Evolutionary conservation across 352 stramenopile genomes (phyloP).

Genomic region (Phytophthora tubulina): DNA sequence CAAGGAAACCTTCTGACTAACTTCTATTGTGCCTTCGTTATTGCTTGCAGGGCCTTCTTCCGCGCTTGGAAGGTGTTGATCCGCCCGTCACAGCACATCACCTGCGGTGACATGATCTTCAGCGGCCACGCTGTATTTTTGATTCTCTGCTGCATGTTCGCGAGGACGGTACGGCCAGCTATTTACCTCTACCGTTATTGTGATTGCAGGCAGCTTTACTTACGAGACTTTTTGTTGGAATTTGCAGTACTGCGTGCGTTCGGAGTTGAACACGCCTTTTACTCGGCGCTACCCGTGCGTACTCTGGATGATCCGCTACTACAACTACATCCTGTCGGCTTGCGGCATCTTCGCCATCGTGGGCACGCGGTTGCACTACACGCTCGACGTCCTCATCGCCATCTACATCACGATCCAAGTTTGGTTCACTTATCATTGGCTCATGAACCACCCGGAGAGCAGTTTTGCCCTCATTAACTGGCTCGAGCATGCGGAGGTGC

Average conservation of each 20-base stretch:
- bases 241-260: constrained; percentile 77
- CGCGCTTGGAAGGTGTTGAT: constrained; percentile 88
- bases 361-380: constrained; percentile 89
- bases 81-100: constrained; percentile 87
- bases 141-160: constrained; percentile 85
- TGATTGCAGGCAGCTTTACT: constrained; percentile 1
- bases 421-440: constrained; percentile 89
- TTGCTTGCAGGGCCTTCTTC: constrained; percentile 65
- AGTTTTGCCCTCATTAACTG: constrained; percentile 79
- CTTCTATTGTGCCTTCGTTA: neutral
- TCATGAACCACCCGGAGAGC: constrained; percentile 66
- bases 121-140: constrained; percentile 89
- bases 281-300: constrained; percentile 77
- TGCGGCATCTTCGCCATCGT: constrained; percentile 87
- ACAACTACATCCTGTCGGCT: constrained; percentile 69
- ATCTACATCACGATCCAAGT: constrained; percentile 89
- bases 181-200: neutral
- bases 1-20: neutral
- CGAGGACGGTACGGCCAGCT: constrained; percentile 63
- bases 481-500: constrained; percentile 85
- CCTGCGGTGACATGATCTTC: constrained; percentile 91
- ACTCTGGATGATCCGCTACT: constrained; percentile 86
- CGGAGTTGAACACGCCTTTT: constrained; percentile 89
- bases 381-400: constrained; percentile 87
- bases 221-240: constrained; percentile 18